Evolutionary conservation across 179 eudicot species (phyloP).

Genomic region (Silene vulgaris): DNA sequence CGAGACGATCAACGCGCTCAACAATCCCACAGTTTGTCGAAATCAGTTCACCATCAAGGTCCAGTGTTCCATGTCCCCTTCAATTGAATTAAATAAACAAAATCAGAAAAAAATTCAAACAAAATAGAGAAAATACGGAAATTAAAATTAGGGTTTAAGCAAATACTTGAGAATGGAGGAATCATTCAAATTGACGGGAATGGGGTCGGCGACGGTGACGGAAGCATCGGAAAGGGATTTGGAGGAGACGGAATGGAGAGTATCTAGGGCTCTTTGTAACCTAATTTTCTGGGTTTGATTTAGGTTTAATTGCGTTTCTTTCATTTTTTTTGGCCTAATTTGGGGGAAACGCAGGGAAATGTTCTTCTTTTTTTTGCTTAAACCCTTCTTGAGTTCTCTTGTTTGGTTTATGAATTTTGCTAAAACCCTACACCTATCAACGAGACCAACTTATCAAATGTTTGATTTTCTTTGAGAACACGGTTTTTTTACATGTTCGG

Average conservation of each 20-base stretch:
- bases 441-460: too few relatives aligned
- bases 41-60: conserved; percentile 58
- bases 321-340: conserved; percentile 31
- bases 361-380: too few relatives aligned
- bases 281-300: conserved; percentile 75
- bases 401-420: too few relatives aligned
- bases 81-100: conserved; percentile 18
- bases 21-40: conserved; percentile 82
- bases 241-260: conserved; percentile 49
- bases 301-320: conserved; percentile 46
- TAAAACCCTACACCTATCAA: too few relatives aligned
- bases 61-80: conserved; percentile 88
- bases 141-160: not conserved
- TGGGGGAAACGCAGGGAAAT: too few relatives aligned
- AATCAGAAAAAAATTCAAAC: not conserved
- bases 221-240: conserved; percentile 48
- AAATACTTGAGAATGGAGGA: conserved; percentile 71
- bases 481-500: too few relatives aligned
- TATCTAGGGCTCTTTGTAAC: conserved; percentile 54
- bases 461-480: too few relatives aligned
- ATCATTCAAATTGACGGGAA: conserved; percentile 57
- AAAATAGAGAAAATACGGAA: not conserved
- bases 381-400: too few relatives aligned
- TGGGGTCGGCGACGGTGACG: conserved; percentile 70
- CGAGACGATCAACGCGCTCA: conserved; percentile 75